phyloP scores from a whole-genome alignment of 2,329 filamentous ascomycete species.

The Coniosporium tulheliwenetii region DNA sequence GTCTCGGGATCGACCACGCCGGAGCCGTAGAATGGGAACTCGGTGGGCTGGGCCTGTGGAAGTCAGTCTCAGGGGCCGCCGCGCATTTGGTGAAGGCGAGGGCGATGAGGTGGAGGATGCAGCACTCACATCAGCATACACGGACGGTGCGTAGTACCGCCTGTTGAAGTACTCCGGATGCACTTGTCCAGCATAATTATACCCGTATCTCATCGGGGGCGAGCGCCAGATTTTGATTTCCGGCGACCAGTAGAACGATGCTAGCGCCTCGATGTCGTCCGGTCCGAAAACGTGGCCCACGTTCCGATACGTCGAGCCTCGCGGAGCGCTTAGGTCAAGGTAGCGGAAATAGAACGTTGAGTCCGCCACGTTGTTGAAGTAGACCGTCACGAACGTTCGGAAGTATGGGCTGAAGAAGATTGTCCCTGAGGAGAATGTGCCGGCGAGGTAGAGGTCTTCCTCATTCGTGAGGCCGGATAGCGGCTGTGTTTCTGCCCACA shows the following conservation, averaged over 20 bases:
- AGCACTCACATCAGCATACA: constrained; percentile 3
- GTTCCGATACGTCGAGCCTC: constrained; percentile 2
- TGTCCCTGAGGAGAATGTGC: constrained; percentile 8
- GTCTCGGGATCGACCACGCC: neutral
- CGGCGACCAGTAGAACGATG: constrained; percentile 7
- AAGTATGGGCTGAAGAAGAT: constrained; percentile 11
- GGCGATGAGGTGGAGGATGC: neutral
- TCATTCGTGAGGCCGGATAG: constrained; percentile 3
- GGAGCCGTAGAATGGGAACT: no score
- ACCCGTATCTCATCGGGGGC: constrained; percentile 6
- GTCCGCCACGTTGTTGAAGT: constrained; percentile 9
- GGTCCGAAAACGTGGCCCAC: constrained; percentile 5
- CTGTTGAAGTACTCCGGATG: constrained; percentile 10
- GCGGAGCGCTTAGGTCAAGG: constrained; percentile 4
- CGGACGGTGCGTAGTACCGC: constrained; percentile 8
- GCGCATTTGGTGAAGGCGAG: no score
- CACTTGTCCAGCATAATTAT: constrained; percentile 8
- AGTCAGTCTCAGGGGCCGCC: no score
- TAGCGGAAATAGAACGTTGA: constrained; percentile 9
- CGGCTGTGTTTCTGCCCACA: constrained; percentile 4
- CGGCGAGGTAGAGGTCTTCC: constrained; percentile 7
- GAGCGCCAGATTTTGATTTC: constrained; percentile 8
- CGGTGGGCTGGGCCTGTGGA: no score
- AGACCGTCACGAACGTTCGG: constrained; percentile 8
- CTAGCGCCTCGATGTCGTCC: constrained; percentile 8